phyloP scores from a whole-genome alignment of 176 grass and related monocot genomes.

The Triticum monococcum region DNA sequence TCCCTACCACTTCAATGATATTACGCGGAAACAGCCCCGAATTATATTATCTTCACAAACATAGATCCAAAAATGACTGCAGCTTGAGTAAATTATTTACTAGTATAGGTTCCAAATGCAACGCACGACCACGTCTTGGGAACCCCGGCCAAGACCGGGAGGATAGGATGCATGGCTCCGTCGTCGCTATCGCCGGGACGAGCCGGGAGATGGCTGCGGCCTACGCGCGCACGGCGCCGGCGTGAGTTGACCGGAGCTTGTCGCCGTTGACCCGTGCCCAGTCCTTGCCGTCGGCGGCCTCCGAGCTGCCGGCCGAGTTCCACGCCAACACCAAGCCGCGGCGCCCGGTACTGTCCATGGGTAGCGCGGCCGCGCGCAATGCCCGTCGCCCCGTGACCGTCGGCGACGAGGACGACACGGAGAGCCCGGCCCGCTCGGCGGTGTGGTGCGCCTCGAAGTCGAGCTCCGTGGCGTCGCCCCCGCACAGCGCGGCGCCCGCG shows the following conservation, averaged over 20 bases:
- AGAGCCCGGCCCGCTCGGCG: constrained; percentile 48
- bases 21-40: not conserved
- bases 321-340: constrained; percentile 44
- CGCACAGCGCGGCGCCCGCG: constrained; percentile 29
- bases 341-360: not conserved
- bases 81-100: not conserved
- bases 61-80: not conserved
- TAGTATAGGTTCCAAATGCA: not conserved
- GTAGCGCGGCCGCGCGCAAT: constrained; percentile 16
- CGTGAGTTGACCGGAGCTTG: constrained; percentile 40
- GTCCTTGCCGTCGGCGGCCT: constrained; percentile 28
- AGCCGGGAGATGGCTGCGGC: constrained; percentile 21
- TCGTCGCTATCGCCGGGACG: constrained; percentile 38
- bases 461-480: constrained; percentile 17
- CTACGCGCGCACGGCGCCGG: constrained; percentile 51
- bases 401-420: constrained; percentile 5
- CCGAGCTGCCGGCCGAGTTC: constrained; percentile 27
- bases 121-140: not conserved
- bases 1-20: not conserved
- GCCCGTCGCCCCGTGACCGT: not conserved
- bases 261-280: constrained; percentile 24
- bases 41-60: not conserved
- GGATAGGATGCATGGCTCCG: constrained; percentile 45
- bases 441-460: constrained; percentile 72
- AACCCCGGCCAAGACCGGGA: not conserved